Evolutionary conservation across 176 grass and related monocot species (phyloP).

Genomic region (Leersia perrieri): DNA sequence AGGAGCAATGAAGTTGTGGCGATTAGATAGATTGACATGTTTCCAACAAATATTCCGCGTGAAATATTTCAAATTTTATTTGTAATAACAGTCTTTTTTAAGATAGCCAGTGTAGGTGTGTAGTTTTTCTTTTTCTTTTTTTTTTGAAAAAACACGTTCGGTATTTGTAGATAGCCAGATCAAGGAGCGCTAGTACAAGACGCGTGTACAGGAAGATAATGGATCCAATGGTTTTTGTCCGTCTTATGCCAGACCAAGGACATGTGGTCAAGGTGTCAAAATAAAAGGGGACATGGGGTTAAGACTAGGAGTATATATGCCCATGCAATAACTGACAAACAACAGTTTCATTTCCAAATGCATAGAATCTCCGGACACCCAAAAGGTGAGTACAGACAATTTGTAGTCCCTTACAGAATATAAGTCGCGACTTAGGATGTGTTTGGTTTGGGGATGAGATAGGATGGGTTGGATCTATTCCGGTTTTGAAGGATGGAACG

Average conservation of each 20-base stretch:
- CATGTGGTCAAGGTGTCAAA: not conserved
- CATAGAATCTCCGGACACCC: no score
- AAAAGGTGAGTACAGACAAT: no score
- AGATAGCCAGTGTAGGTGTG: not conserved
- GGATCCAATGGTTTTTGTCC: conserved; percentile 8
- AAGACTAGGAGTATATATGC: not conserved
- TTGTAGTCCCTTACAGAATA: no score
- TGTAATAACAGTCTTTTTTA: not conserved
- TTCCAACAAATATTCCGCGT: conserved; percentile 21
- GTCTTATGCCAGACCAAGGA: conserved; percentile 1
- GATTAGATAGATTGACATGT: conserved; percentile 19
- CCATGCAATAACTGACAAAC: not conserved
- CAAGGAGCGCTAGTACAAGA: not conserved
- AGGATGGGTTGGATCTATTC: no score
- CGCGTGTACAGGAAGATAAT: not conserved
- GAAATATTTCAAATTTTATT: conserved; percentile 21
- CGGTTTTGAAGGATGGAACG: no score
- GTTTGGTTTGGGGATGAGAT: no score
- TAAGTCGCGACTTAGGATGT: no score
- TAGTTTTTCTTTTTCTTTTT: no score
- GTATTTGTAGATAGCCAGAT: not conserved
- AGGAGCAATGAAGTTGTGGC: not conserved
- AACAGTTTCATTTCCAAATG: not conserved
- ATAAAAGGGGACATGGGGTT: no score
- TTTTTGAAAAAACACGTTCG: no score